Evolutionary conservation across 208 protist genomes (phyloP), one percentile per base, ranked within the genome.

Genomic region (Leishmania lainsoni): DNA sequence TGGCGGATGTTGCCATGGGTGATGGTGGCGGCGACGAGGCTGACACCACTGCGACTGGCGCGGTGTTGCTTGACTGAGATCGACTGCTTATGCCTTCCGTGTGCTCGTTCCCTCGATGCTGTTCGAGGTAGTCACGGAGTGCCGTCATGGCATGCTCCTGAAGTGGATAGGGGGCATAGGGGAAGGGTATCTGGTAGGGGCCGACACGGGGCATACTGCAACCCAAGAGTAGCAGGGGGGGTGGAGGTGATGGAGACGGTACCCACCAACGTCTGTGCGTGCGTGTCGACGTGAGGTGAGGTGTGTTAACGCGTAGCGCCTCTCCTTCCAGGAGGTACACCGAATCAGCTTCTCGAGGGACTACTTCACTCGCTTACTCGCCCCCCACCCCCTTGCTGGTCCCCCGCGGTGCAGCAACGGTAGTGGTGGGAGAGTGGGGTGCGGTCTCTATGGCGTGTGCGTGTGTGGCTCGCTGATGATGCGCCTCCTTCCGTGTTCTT

Each of bases 161-260:
- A 35, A 96, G 84, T 0, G 92, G 79, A 75, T 98, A 98, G 5
- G 94, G 94, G 5, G 76, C 63, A 71, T 91, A 98, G 16, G 94
- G 94, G 77, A 98, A 97, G 2, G 93, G 93, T 26, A 95, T 89
- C 6, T 80, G 14, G 83, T 92, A 94, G n/a, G 61, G 76, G 16
- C 86, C 91, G n/a, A 90, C 85, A 16, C 54, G 76, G 17, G 52
- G 79, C 89, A 92, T 89, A 4, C 1, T 14, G 32, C 20, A 0
- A 59, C 29, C 35, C 35, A 39, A 39, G 35, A 39, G 35, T 39
- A 39, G n/a, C 35, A 65, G 52, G 16, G 29, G 14, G 14, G 6
- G 45, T 22, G 2, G 70, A 10, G 48, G 0, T 10, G 22, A 20
- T 58, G 48, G 42, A 32, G 12, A 9, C 39, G 48, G 26, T 32